These are phyloP conservation scores for Basidiobolus meristosporus DNA, from an alignment of 371 early-diverging fungal species.

Conservation along the genomic window DNA sequence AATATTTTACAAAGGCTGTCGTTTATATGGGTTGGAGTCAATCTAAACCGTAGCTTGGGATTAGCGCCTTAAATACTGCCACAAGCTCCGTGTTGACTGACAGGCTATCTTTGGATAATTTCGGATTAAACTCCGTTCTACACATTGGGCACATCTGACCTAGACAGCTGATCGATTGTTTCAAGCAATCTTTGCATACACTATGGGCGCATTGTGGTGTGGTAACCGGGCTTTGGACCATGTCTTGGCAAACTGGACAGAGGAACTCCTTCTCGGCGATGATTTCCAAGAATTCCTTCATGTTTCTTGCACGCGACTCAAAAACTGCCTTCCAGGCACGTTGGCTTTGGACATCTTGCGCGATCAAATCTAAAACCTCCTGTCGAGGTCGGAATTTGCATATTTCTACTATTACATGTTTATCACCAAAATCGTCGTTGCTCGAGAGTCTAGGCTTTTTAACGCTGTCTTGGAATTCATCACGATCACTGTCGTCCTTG, in stretches of 20 bases:
- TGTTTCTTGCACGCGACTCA: conserved; percentile 1
- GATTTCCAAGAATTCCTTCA: conserved; percentile 7
- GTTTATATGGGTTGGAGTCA: no score
- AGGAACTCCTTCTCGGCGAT: conserved; percentile 11
- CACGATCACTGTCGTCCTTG: neutral
- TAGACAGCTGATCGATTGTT: neutral
- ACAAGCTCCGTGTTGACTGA: conserved; percentile 2
- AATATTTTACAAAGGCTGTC: no score
- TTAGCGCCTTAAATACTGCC: conserved; percentile 1
- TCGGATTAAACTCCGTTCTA: neutral
- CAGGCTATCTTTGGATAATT: neutral
- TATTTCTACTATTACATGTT: conserved; percentile 1
- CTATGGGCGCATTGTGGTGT: conserved; percentile 33
- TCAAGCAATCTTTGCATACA: conserved; percentile 11
- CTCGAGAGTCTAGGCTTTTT: neutral
- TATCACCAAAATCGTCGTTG: neutral
- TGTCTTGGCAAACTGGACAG: conserved; percentile 20
- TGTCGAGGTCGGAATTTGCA: conserved; percentile 1
- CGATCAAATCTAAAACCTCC: conserved; percentile 3
- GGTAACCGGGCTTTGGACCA: conserved; percentile 12
- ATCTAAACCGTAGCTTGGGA: neutral
- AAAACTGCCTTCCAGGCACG: conserved; percentile 7
- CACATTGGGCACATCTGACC: conserved; percentile 5
- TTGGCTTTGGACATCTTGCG: conserved; percentile 5
- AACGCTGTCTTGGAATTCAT: neutral